These are phyloP conservation scores for Somion occarium DNA, from an alignment of 1,284 basidiomycete species.

Conservation along the genomic window DNA sequence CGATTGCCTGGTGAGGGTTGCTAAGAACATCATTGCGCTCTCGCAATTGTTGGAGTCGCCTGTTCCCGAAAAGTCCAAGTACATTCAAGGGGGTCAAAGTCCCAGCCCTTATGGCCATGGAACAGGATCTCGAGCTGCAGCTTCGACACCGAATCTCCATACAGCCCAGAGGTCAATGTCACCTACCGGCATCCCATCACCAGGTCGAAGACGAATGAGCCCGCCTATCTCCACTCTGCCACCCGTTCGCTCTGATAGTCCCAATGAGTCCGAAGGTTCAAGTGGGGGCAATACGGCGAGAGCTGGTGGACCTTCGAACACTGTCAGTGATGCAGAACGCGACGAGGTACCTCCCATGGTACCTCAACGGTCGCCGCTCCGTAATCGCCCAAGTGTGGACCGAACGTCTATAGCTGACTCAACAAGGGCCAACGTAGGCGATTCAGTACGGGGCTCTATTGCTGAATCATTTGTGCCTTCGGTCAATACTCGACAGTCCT, in stretches of 20 bases:
- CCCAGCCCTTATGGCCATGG: slow-evolving; percentile 29
- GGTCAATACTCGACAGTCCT: slow-evolving; percentile 26
- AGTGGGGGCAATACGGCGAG: slow-evolving; percentile 23
- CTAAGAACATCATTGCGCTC: slow-evolving; percentile 61
- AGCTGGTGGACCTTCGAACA: slow-evolving; percentile 10
- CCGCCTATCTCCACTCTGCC: slow-evolving; percentile 48
- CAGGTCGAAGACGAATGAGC: slow-evolving; percentile 42
- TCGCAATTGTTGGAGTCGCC: slow-evolving; percentile 56
- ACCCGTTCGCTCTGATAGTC: slow-evolving; percentile 50
- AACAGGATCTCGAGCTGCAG: slow-evolving; percentile 35
- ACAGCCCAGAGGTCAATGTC: slow-evolving; percentile 26
- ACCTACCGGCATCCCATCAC: slow-evolving; percentile 25
- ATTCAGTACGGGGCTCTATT: slow-evolving; percentile 31
- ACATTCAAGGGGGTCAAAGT: slow-evolving; percentile 30
- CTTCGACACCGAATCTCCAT: slow-evolving; percentile 61
- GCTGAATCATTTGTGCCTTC: slow-evolving; percentile 21
- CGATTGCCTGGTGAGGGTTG: slow-evolving; percentile 62
- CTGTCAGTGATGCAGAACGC: slow-evolving; percentile 14
- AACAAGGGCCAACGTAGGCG: slow-evolving; percentile 28
- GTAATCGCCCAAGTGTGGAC: slow-evolving; percentile 31
- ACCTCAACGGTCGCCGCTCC: slow-evolving; percentile 52
- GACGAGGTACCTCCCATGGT: slow-evolving; percentile 34
- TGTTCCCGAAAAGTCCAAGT: slow-evolving; percentile 36
- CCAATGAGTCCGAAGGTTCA: slow-evolving; percentile 22
- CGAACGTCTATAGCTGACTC: slow-evolving; percentile 37